Evolutionary conservation across 805 yeast genomes (phyloP), one percentile per base, ranked within the genome.

Genomic region (Priceomyces haplophilus): DNA sequence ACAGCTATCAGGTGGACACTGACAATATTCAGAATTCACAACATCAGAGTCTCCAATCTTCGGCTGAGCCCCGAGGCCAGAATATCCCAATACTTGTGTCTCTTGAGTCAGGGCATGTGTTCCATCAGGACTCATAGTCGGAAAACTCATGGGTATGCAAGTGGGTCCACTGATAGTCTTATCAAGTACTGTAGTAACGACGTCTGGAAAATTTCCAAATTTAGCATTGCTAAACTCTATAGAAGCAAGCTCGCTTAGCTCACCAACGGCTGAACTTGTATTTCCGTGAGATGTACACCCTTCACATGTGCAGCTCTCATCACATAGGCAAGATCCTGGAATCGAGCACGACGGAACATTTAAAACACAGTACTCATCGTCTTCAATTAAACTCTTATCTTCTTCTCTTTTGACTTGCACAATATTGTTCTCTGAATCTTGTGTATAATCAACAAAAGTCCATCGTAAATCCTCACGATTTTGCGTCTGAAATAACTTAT

Each of bases 291-390:
- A 60, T 20, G 53, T 50, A 42, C 76, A 70, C 3, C 66, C 65
- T 11, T 55, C 62, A 50, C 76, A 70, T 6, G 54, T 30, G 47
- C 76, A 70, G 32, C 57, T 55, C 11, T 58, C 63, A 24, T 57
- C 62, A 51, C 76, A 70, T 29, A 55, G 47, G 46, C 76, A 70
- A 2, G 67, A 47, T 2, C 69, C 69, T 0, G 64, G 62, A 11
- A 64, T 50, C 2, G 70, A 58, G 46, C 72, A 67, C 17, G 66
- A 52, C 11, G 67, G 64, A 4, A 64, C 59, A 16, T 53, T 51
- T 4, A 65, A 56, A 10, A 63, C 57, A 34, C 59, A 36, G 31
- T 34, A 21, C 24, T 25, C 33, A 19, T 38, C 42, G 16, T 34
- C 25, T 40, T 37, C 40, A 35, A n/a, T n/a, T 19, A 32, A 34